A percentile compares a stretch with the other conserved stretches of the same genome.
Conservation (phyloP, 2,329 filamentous ascomycete genomes). For the Xylaria sp. region DNA sequence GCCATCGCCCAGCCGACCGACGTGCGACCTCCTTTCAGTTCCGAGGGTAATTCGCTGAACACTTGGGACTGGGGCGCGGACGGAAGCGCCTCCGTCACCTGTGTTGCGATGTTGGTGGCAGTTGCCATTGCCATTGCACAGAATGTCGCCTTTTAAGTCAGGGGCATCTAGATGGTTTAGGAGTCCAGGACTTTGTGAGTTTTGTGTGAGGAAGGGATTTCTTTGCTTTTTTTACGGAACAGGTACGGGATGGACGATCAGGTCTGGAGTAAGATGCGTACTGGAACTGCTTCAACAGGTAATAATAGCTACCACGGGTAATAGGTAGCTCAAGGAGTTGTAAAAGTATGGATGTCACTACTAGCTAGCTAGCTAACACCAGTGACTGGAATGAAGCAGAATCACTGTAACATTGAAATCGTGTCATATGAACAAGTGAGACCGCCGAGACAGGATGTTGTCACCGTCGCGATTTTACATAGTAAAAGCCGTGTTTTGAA, state of each 20-base stretch:
- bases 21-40: constrained; percentile 6
- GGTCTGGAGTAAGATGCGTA: no score
- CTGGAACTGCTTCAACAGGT: no score
- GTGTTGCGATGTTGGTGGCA: constrained; percentile 22
- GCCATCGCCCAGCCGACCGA: not conserved
- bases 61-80: constrained; percentile 7
- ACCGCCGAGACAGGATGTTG: not conserved
- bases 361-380: not conserved
- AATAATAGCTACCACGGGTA: no score
- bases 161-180: not conserved
- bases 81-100: constrained; percentile 9
- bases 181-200: not conserved
- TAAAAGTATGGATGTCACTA: no score
- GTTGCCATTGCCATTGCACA: constrained; percentile 17
- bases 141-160: constrained; percentile 5
- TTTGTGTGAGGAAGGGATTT: no score
- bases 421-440: not conserved
- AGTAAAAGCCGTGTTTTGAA: not conserved
- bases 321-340: no score
- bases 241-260: no score
- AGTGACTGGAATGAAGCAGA: not conserved
- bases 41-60: not conserved
- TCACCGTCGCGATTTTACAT: not conserved
- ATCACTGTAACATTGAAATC: not conserved
- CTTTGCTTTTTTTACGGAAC: no score